These are phyloP conservation scores for Eimeria maxima DNA, from an alignment of 169 alveolate species.

Conservation along the genomic window DNA sequence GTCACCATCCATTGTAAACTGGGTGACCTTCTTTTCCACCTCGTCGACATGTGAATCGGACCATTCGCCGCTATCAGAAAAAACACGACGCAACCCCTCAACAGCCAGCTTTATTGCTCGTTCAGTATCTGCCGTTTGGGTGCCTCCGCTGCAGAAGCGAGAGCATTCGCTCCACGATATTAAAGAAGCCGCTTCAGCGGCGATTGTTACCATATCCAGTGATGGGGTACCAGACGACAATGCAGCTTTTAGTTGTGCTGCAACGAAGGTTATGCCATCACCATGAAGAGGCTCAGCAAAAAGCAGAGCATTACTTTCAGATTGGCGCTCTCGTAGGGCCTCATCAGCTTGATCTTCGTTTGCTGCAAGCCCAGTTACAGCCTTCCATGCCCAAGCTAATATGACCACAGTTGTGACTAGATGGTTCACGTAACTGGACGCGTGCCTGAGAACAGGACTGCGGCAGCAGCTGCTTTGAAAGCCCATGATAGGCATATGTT, in stretches of 20 bases:
- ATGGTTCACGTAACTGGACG: background rate
- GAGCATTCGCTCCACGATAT: constrained; percentile 70
- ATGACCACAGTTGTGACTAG: constrained; percentile 16
- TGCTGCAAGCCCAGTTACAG: background rate
- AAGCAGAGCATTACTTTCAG: constrained; percentile 13
- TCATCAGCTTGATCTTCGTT: background rate
- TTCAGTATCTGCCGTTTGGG: constrained; percentile 31
- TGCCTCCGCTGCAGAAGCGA: constrained; percentile 67
- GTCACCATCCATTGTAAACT: constrained; percentile 20
- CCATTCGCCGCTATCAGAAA: constrained; percentile 1
- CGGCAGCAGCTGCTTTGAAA: background rate
- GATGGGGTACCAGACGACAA: background rate
- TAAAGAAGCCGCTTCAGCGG: constrained; percentile 47
- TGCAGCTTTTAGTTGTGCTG: constrained; percentile 15
- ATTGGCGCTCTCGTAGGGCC: background rate
- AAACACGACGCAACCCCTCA: constrained; percentile 70
- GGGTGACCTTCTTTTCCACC: constrained; percentile 20
- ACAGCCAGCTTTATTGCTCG: constrained; percentile 41
- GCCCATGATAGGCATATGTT: background rate
- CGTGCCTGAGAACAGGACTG: background rate
- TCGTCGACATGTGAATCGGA: constrained; percentile 18
- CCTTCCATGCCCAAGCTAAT: background rate
- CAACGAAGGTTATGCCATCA: constrained; percentile 35
- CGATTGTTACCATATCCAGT: constrained; percentile 11
- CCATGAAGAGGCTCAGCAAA: constrained; percentile 63